Percentiles rank a stretch among this genome's conserved stretches.
Evolutionary conservation across 2,329 filamentous ascomycete genomes (phyloP).

Genomic region (Fusarium sp.): DNA sequence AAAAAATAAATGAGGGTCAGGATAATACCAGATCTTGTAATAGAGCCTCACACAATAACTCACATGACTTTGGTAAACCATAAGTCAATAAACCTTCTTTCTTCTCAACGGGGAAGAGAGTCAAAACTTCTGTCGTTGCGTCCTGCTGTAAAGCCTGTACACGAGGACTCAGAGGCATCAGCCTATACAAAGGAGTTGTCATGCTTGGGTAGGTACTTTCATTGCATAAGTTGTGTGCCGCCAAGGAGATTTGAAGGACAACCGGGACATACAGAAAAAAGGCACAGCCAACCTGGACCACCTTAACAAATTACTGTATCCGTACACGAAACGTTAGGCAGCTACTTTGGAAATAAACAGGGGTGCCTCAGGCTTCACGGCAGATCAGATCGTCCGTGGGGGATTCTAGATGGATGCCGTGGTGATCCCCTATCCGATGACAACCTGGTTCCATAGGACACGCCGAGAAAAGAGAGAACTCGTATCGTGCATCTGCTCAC

Average conservation of each 20-base stretch:
- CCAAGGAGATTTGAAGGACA: slow-evolving; percentile 22
- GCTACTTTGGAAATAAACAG: slow-evolving; percentile 12
- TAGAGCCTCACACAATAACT: slow-evolving; percentile 37
- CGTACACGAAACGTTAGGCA: slow-evolving; percentile 17
- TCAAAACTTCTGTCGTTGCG: slow-evolving; percentile 42
- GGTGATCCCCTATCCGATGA: slow-evolving; percentile 33
- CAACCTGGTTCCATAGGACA: slow-evolving; percentile 3
- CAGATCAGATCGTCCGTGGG: slow-evolving; percentile 40
- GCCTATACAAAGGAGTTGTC: slow-evolving; percentile 42
- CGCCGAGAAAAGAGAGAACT: slow-evolving; percentile 36
- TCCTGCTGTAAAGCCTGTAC: slow-evolving; percentile 42
- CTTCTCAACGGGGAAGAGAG: slow-evolving; percentile 41
- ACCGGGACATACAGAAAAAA: slow-evolving; percentile 15
- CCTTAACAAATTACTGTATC: slow-evolving; percentile 9
- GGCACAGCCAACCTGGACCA: slow-evolving; percentile 1
- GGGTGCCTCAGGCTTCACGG: slow-evolving; percentile 42
- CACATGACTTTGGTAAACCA: slow-evolving; percentile 40
- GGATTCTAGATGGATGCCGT: slow-evolving; percentile 31
- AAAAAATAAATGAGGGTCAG: slow-evolving; percentile 9
- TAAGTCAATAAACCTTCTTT: slow-evolving; percentile 41
- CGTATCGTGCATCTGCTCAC: slow-evolving; percentile 1
- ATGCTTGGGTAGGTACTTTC: slow-evolving; percentile 34
- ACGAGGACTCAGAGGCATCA: slow-evolving; percentile 37
- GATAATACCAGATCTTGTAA: slow-evolving; percentile 38
- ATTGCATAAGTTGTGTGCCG: slow-evolving; percentile 31